These are phyloP conservation scores for Plectosphaerella sp. DNA, from an alignment of 2,329 filamentous ascomycete species.

Conservation along the genomic window DNA sequence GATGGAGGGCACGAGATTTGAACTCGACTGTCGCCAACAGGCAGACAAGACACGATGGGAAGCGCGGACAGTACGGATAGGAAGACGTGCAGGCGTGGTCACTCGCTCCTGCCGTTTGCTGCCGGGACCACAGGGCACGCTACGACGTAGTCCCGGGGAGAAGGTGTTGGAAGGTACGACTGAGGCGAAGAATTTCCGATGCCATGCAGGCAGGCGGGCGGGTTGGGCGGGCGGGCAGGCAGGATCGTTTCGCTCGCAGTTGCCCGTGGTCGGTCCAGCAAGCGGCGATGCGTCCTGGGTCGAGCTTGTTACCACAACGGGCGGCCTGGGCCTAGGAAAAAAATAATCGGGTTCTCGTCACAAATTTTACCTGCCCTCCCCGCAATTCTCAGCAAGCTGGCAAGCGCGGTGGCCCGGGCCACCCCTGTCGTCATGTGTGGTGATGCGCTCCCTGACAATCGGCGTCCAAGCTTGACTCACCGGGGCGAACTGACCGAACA, in stretches of 20 bases:
- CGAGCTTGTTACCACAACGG: background rate
- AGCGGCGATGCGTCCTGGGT: background rate
- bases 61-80: no score
- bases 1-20: no score
- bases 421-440: background rate
- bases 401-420: constrained; percentile 1
- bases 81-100: no score
- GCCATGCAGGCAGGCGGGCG: background rate
- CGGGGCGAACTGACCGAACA: no score
- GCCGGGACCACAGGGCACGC: background rate
- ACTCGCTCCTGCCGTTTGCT: background rate
- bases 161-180: background rate
- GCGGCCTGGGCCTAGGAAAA: background rate
- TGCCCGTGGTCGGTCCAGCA: no score
- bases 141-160: background rate
- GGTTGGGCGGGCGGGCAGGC: no score
- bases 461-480: no score
- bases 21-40: no score
- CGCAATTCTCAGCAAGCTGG: constrained; percentile 2
- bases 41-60: no score
- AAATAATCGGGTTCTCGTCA: constrained; percentile 13
- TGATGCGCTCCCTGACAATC: no score
- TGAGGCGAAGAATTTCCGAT: background rate
- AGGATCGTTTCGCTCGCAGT: background rate
- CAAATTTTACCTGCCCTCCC: constrained; percentile 13